Evolutionary conservation across 2,329 filamentous ascomycete genomes (phyloP).

Genomic region (Didymella arachidicola): DNA sequence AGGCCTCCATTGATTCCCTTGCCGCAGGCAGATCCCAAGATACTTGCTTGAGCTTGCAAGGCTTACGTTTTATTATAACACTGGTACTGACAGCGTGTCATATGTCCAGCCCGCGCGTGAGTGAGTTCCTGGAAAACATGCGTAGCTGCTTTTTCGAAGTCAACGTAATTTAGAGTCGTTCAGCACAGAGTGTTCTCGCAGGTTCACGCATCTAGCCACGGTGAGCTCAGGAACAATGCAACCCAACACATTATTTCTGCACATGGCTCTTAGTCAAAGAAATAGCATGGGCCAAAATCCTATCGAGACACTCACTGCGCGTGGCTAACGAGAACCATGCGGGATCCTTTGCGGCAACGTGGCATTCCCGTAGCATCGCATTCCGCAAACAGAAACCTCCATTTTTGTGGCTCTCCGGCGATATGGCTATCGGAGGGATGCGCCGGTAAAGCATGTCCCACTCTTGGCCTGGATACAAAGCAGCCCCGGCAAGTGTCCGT

Average conservation of each 20-base stretch:
- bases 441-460: not conserved
- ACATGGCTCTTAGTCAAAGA: not conserved
- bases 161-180: too few relatives aligned
- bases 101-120: not conserved
- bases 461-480: too few relatives aligned
- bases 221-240: too few relatives aligned
- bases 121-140: too few relatives aligned
- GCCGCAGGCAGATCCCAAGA: not conserved
- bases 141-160: too few relatives aligned
- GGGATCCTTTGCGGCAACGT: slow-evolving; percentile 3
- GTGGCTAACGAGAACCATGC: not conserved
- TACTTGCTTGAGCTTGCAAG: not conserved
- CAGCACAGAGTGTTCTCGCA: too few relatives aligned
- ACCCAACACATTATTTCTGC: not conserved
- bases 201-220: not conserved
- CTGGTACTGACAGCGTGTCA: not conserved
- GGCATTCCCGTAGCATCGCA: slow-evolving; percentile 1
- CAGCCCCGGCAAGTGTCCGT: not conserved
- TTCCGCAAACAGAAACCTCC: slow-evolving; percentile 11
- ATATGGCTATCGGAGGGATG: not conserved
- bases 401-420: not conserved
- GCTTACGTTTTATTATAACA: not conserved
- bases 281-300: not conserved
- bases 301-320: not conserved
- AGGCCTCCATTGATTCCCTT: not conserved